Base-by-base conservation (phyloP, 2,329 filamentous ascomycete genomes). In the Alternaria alternata region DNA sequence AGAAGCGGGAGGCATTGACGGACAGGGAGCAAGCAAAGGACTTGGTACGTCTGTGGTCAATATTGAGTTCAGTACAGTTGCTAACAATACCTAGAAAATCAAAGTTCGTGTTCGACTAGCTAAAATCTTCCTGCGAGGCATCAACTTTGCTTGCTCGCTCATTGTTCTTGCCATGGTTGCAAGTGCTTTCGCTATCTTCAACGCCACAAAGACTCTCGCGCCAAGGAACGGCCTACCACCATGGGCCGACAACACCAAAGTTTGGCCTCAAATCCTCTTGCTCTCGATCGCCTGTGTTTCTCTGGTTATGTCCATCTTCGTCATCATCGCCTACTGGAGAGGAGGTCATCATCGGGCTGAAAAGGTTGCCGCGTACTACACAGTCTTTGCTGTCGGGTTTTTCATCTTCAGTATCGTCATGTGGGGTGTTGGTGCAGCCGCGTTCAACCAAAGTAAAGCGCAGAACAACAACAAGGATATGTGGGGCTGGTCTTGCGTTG, bases 401-500 rank as follows among this genome's bases (percentile, higher is more conserved):
- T 98, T 98, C 84, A 90, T 95, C 75, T 90, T 96, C 80, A 95
- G 91, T 77, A 90, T 96, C 78, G 81, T 96, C 73, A 92, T 99
- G 84, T 99, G 95, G 95, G 89, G 90, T 55, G 83, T 95, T 34
- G 93, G 92, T 32, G 94, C 94, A 39, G 92, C 89, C 59, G 81
- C 97, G 57, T 87, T 97, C 72, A 93, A 98, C 77, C 87, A 91
- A 71, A 88, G 88, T 58, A 91, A 90, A 77, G 86, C 88, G 72
- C 91, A 86, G 75, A 88, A 87, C 74, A 82, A 87, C 66, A 91
- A 91, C 74, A 88, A 97, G 79, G 95, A 99, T 79, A 87, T 99
- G 80, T 99, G 95, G 95, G 94, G 94, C 61, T 99, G 95, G 95
- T 88, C 93, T n/a, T 99, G 95, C 79, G 90, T 94, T 58, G 87